These are phyloP conservation scores for Beauveria asiatica DNA, from an alignment of 2,329 filamentous ascomycete species.

Conservation along the genomic window DNA sequence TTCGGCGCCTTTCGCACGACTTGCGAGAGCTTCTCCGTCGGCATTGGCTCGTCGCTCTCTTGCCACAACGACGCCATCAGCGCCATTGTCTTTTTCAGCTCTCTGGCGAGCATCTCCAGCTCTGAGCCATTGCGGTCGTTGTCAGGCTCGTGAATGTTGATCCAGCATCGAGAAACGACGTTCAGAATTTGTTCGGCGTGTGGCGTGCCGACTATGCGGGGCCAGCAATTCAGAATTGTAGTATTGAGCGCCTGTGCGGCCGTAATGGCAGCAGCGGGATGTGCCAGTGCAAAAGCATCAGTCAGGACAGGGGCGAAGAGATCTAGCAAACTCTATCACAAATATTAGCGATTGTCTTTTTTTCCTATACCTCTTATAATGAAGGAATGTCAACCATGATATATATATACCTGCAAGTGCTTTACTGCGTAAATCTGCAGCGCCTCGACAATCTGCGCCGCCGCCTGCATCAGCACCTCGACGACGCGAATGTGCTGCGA, in stretches of 20 bases:
- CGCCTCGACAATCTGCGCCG: conserved; percentile 39
- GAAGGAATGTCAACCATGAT: neutral
- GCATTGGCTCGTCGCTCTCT: conserved; percentile 10
- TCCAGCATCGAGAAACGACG: conserved; percentile 54
- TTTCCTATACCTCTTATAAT: neutral
- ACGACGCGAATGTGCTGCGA: conserved; percentile 50
- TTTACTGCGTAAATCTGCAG: conserved; percentile 57
- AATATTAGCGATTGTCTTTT: conserved; percentile 1
- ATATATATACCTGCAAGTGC: conserved; percentile 51
- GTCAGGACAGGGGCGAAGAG: conserved; percentile 56
- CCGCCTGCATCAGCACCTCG: conserved; percentile 44
- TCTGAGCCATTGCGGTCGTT: neutral
- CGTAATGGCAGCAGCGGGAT: conserved; percentile 43
- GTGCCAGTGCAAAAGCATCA: conserved; percentile 56
- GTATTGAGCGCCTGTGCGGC: conserved; percentile 46
- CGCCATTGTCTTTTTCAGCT: conserved; percentile 25
- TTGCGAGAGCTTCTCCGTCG: neutral
- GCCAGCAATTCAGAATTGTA: conserved; percentile 59
- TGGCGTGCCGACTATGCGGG: conserved; percentile 45
- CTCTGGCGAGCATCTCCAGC: conserved; percentile 19
- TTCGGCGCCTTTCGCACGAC: conserved; percentile 15
- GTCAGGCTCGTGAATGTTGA: conserved; percentile 38
- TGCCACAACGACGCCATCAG: conserved; percentile 23
- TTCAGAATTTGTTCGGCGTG: conserved; percentile 58
- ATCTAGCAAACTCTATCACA: conserved; percentile 52